Evolutionary conservation across 306 rosid genomes (phyloP).

Genomic region (Hippophae gyantsensis): DNA sequence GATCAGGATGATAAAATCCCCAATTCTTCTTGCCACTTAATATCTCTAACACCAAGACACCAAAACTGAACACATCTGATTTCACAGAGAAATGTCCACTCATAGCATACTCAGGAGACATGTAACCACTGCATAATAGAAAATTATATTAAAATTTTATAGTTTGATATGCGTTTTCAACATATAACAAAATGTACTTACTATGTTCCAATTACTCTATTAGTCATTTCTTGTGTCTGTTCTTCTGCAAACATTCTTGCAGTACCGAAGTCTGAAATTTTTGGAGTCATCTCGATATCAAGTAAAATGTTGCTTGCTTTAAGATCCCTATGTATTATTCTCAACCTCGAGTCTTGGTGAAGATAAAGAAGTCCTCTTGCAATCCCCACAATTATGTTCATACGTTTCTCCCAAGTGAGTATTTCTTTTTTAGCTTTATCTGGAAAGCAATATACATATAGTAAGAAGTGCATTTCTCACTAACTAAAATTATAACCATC

Average conservation of each 20-base stretch:
- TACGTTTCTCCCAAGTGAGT: conserved; percentile 6
- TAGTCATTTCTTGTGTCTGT: neutral
- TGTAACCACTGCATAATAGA: conserved; percentile 33
- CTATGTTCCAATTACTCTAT: conserved; percentile 15
- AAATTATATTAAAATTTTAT: neutral
- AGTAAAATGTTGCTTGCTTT: conserved; percentile 9
- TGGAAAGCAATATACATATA: neutral
- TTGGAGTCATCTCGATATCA: conserved; percentile 9
- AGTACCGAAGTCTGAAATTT: conserved; percentile 13
- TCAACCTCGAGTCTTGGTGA: conserved; percentile 14
- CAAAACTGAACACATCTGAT: conserved; percentile 60
- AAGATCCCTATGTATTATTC: conserved; percentile 15
- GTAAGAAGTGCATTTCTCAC: neutral
- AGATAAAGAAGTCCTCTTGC: conserved; percentile 16
- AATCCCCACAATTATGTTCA: conserved; percentile 9
- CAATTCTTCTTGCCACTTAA: conserved; percentile 46
- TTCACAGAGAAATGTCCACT: conserved; percentile 47
- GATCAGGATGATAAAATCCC: conserved; percentile 36
- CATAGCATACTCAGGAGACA: conserved; percentile 65
- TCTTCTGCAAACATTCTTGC: conserved; percentile 10
- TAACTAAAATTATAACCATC: neutral
- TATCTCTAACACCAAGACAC: conserved; percentile 46
- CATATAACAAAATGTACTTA: neutral
- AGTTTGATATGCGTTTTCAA: neutral
- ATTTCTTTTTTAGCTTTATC: neutral